phyloP scores from a whole-genome alignment of 2,329 filamentous ascomycete species.

The Verticillium isaacii region DNA sequence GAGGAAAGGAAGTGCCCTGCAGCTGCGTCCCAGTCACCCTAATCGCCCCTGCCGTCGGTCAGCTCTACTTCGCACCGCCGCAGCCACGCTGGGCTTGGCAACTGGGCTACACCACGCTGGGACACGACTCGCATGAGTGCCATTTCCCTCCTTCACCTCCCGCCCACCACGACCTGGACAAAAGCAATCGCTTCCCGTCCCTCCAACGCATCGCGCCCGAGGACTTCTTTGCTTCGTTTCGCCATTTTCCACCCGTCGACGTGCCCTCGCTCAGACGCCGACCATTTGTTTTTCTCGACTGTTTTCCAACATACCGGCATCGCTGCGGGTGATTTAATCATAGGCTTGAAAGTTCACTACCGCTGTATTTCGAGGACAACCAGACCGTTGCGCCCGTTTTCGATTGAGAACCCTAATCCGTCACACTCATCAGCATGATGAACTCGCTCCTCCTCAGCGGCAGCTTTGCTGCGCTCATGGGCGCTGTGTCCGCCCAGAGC shows the following conservation, averaged over 20 bases:
- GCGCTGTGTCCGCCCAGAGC: conserved; percentile 10
- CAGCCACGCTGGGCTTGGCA: neutral
- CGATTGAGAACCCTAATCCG: neutral
- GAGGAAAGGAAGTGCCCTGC: neutral
- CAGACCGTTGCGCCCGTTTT: neutral
- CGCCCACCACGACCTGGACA: neutral
- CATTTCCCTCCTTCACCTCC: neutral
- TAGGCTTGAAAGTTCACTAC: neutral
- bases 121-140: neutral
- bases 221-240: neutral
- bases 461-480: conserved; percentile 10
- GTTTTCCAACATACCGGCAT: neutral
- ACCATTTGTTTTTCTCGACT: neutral
- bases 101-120: neutral
- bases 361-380: neutral
- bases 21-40: neutral
- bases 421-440: conserved; percentile 5
- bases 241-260: neutral
- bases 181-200: neutral
- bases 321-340: neutral
- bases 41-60: neutral
- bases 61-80: neutral
- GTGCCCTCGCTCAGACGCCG: neutral
- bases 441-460: conserved; percentile 7
- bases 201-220: neutral